Evolutionary conservation across 164 flowering plant species (phyloP).

Genomic region (Chimonanthus praecox): DNA sequence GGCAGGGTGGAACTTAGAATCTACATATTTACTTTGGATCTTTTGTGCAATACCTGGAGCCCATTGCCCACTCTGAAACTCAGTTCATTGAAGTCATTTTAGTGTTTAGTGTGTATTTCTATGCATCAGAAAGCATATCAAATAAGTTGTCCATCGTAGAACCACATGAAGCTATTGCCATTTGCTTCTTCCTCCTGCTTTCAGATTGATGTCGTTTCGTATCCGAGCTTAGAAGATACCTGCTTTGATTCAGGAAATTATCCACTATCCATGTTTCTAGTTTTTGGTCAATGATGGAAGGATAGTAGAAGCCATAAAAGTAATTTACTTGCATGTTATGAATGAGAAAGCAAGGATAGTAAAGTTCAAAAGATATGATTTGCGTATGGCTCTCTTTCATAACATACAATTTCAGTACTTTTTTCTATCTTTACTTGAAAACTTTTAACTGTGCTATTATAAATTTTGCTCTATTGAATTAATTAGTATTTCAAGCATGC

Average conservation of each 20-base stretch:
- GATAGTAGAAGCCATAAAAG: background rate
- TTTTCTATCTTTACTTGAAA: too few relatives aligned
- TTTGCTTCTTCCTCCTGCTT: background rate
- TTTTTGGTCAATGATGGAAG: background rate
- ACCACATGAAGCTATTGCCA: too few relatives aligned
- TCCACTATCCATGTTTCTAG: background rate
- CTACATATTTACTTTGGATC: background rate
- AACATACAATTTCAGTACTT: too few relatives aligned
- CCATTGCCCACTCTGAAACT: background rate
- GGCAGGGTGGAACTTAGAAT: background rate
- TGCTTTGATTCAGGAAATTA: background rate
- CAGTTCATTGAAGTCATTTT: background rate
- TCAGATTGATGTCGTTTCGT: background rate
- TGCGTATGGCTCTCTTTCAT: too few relatives aligned
- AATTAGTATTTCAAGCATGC: too few relatives aligned
- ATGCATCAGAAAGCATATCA: background rate
- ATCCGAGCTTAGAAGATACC: background rate
- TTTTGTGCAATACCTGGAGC: background rate
- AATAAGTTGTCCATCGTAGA: background rate
- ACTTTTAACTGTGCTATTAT: too few relatives aligned
- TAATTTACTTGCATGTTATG: too few relatives aligned
- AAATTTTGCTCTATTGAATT: too few relatives aligned
- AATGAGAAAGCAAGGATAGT: too few relatives aligned
- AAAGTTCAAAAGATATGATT: too few relatives aligned
- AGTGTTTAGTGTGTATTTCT: background rate